Base-by-base conservation (phyloP, 1,284 basidiomycete species). In the Pulveroboletus sp. region DNA sequence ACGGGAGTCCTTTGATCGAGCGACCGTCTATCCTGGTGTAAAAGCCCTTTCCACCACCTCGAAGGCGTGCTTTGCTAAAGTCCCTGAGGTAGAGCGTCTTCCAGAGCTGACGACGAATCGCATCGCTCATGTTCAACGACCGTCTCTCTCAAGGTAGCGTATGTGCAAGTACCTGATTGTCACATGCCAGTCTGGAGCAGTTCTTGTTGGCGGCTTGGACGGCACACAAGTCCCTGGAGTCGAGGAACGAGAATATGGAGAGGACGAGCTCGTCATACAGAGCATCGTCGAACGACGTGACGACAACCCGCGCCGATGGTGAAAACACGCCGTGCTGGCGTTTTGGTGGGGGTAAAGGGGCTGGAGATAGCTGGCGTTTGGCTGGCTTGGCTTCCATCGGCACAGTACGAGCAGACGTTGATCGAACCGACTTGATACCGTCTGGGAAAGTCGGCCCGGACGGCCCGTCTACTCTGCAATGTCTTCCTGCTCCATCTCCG, bases 191-290 rank as follows among this genome's bases (percentile, higher is more conserved):
- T 50, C 89, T 77, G 18, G 80, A 77, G 81, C 87, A 91, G 62
- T 84, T 85, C 56, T 75, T 78, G 71, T 80, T 89, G 39, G 81
- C 83, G n/a, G 76, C 68, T 67, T 90, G 86, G 20, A 81, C 73
- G 7, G 76, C 67, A 66, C 89, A 91, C 20, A 92, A 81, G 71
- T 91, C 89, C 25, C 72, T 64, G 74, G 79, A 84, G 22, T 82
- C 79, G 31, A 92, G 78, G 71, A 85, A 79, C 3, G 87, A 84
- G 75, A 92, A 89, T 54, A 92, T 85, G 63, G 78, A 78, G 28
- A 92, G 75, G 50, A 90, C 76, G 45, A 92, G 80, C 71, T 92
- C 89, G 62, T 92, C 90, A 66, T 83, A 91, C 40, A 92, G 74
- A 7, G 78, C 74, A 49, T 71, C 74, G 60, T 87, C 81, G 67